Conservation (phyloP, 2,329 filamentous ascomycete genomes). For the Myriosclerotinia duriaeana region DNA sequence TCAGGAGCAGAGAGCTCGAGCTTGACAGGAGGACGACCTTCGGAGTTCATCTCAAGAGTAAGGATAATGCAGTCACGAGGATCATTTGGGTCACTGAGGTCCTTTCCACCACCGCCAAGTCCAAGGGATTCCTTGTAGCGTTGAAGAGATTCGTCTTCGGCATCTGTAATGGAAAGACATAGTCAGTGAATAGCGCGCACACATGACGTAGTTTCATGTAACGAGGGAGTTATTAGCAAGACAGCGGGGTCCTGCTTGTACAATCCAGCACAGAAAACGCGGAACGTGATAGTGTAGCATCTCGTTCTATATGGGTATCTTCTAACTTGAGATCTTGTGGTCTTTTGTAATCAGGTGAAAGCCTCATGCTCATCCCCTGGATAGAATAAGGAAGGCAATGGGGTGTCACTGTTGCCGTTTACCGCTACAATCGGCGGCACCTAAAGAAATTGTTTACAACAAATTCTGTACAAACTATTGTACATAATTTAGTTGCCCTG, state of each 20-base stretch:
- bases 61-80: slow-evolving; percentile 90
- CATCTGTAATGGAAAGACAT: slow-evolving; percentile 29
- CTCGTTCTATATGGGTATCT: neutral
- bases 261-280: neutral
- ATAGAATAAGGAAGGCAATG: neutral
- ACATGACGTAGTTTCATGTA: neutral
- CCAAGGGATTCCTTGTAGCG: slow-evolving; percentile 97
- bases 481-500: neutral
- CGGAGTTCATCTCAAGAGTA: slow-evolving; percentile 81
- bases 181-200: neutral
- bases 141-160: slow-evolving; percentile 86
- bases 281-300: neutral
- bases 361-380: neutral
- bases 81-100: slow-evolving; percentile 75
- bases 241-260: neutral
- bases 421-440: neutral
- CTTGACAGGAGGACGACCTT: slow-evolving; percentile 78
- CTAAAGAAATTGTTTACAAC: neutral
- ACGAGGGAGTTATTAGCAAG: neutral
- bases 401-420: neutral
- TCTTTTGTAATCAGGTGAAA: neutral
- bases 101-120: slow-evolving; percentile 67
- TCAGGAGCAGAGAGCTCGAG: slow-evolving; percentile 80
- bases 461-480: neutral
- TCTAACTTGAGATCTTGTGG: neutral